These are phyloP conservation scores for Colletotrichum salicis DNA, from an alignment of 2,329 filamentous ascomycete genomes.

Conservation along the genomic window DNA sequence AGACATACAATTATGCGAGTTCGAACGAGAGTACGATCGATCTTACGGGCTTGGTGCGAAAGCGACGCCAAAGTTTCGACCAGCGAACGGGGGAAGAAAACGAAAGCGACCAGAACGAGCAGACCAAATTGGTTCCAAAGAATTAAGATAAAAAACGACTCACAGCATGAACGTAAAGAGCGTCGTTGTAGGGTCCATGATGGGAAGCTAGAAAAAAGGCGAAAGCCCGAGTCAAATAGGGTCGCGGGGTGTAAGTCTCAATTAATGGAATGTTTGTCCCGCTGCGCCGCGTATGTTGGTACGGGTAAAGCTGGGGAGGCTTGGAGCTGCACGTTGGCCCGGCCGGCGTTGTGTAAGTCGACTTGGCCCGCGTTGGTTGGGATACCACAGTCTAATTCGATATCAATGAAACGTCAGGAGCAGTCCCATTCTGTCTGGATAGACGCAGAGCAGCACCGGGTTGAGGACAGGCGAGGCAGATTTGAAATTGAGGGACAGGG, in stretches of 20 bases:
- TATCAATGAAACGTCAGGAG: slow-evolving; percentile 35
- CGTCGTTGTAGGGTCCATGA: slow-evolving; percentile 66
- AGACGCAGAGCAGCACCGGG: slow-evolving; percentile 40
- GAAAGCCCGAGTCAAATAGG: slow-evolving; percentile 25
- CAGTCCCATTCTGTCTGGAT: slow-evolving; percentile 41
- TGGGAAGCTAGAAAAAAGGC: not conserved
- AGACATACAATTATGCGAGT: slow-evolving; percentile 30
- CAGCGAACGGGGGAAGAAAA: slow-evolving; percentile 34
- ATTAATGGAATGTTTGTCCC: slow-evolving; percentile 8
- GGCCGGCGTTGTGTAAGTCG: slow-evolving; percentile 26
- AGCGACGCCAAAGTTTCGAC: slow-evolving; percentile 28
- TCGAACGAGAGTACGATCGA: slow-evolving; percentile 12
- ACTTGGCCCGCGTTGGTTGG: slow-evolving; percentile 32
- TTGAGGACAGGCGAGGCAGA: slow-evolving; percentile 21
- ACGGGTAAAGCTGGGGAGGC: not conserved
- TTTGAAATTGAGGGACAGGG: slow-evolving; percentile 40
- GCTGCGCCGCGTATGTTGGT: slow-evolving; percentile 11
- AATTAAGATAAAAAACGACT: slow-evolving; percentile 51
- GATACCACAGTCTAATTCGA: slow-evolving; percentile 20
- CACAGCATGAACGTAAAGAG: slow-evolving; percentile 56
- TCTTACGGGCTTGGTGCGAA: slow-evolving; percentile 5
- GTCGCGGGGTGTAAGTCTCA: slow-evolving; percentile 13
- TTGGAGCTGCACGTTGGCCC: slow-evolving; percentile 27
- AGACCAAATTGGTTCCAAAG: slow-evolving; percentile 37
- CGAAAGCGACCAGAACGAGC: slow-evolving; percentile 35